Evolutionary conservation across 1,139 yeast genomes (phyloP).

Genomic region (Lodderomyces orthopsilosis): DNA sequence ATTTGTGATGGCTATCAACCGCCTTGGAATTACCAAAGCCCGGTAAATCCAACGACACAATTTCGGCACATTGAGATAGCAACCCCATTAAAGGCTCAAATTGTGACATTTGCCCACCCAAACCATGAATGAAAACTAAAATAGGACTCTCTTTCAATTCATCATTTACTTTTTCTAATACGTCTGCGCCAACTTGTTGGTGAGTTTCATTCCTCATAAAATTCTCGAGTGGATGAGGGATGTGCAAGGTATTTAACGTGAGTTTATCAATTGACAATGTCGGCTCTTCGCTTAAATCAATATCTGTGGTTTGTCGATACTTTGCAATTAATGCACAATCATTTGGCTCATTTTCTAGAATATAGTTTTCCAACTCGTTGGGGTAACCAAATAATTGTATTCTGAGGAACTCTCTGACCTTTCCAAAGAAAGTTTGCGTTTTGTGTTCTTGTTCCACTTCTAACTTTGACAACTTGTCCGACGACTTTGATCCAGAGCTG

Average conservation of each 20-base stretch:
- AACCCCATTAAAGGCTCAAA: conserved; percentile 65
- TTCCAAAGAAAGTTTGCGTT: conserved; percentile 23
- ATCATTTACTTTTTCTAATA: conserved; percentile 22
- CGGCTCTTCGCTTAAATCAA: conserved; percentile 27
- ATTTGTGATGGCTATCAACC: conserved; percentile 18
- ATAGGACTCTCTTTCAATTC: conserved; percentile 53
- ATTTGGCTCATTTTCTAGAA: conserved; percentile 45
- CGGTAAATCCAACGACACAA: conserved; percentile 66
- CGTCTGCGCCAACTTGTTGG: conserved; percentile 18
- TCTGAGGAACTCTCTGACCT: conserved; percentile 26
- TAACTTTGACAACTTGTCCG: conserved; percentile 3
- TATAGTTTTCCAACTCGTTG: conserved; percentile 40
- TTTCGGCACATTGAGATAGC: conserved; percentile 63
- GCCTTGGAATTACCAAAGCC: conserved; percentile 64
- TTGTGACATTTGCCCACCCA: conserved; percentile 77
- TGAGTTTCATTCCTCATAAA: conserved; percentile 42
- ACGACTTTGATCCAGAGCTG: conserved; percentile 1
- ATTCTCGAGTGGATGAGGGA: conserved; percentile 52
- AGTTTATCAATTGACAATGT: conserved; percentile 32
- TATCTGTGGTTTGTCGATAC: conserved; percentile 36
- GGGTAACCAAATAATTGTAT: conserved; percentile 21
- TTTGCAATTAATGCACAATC: conserved; percentile 56
- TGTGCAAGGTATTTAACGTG: conserved; percentile 42
- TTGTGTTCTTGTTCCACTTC: conserved; percentile 13
- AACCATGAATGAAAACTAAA: conserved; percentile 64